A percentile compares a stretch with the other conserved stretches of the same genome.
phyloP scores from a whole-genome alignment of 306 rosid genomes.

The Carpinus viminea region DNA sequence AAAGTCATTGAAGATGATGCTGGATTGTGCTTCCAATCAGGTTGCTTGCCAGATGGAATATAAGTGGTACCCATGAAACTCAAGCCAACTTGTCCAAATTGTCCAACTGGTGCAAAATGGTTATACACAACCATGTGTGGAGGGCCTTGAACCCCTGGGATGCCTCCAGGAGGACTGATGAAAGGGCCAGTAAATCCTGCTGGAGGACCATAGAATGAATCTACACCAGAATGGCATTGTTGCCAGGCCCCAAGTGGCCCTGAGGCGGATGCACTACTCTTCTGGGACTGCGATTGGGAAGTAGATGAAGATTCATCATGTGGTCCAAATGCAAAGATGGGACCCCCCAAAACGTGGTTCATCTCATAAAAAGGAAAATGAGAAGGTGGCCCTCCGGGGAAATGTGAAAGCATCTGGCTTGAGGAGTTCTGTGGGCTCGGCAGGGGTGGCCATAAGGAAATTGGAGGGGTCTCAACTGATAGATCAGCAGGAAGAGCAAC shows the following conservation, averaged over 20 bases:
- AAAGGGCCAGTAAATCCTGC: constrained; percentile 90
- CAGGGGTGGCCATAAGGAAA: constrained; percentile 80
- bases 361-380: constrained; percentile 93
- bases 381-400: constrained; percentile 75
- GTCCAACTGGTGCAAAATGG: constrained; percentile 97
- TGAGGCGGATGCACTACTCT: constrained; percentile 53
- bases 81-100: constrained; percentile 95
- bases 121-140: constrained; percentile 98
- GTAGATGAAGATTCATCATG: constrained; percentile 78
- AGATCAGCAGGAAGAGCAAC: constrained; percentile 95
- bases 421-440: constrained; percentile 75
- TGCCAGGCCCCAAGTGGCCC: constrained; percentile 81
- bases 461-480: constrained; percentile 84
- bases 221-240: constrained; percentile 91
- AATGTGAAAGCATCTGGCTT: constrained; percentile 80
- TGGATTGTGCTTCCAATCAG: constrained; percentile 94
- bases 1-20: constrained; percentile 57
- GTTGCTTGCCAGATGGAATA: constrained; percentile 94
- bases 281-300: constrained; percentile 67
- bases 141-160: constrained; percentile 93
- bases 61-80: constrained; percentile 97
- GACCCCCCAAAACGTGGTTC: constrained; percentile 95
- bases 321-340: constrained; percentile 82
- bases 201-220: constrained; percentile 93
- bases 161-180: constrained; percentile 84